Base-by-base conservation (phyloP, 345 rosid genomes). In the Cardamine occulta region DNA sequence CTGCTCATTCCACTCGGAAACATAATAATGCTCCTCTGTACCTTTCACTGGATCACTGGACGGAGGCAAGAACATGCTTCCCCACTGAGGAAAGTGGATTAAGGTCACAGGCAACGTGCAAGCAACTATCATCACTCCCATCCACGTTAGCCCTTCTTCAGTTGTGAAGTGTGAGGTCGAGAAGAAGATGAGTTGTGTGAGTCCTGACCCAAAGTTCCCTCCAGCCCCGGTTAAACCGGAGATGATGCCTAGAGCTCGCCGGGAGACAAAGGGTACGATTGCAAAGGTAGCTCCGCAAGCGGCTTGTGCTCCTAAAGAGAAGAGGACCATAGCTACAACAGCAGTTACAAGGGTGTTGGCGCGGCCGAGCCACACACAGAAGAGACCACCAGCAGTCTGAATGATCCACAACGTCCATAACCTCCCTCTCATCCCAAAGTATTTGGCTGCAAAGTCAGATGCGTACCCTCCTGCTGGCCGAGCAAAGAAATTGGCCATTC, bases 241-340 rank as follows among this genome's bases (percentile, higher is more conserved):
- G 49, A 87, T 87, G 9, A 87, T 74, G 0, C 88, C 88, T 6
- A 87, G 79, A 0, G 90, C 84, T 32, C 91, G 66, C 2, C 91
- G 79, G 2, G 91, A 87, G 63, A 85, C 76, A 77, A 87, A 87
- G 1, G 87, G 91, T 1, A 85, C 82, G 17, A 87, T 79, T 12
- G 84, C 88, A 21, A 85, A 87, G 8, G 88, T 85, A 13, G 91
- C 88, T n/a, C 88, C 88, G 8, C 88, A 79, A 40, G 91, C 85
- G 1, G 91, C 87, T 75, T 84, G 91, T 12, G 91, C 86, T 4
- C 87, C 87, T 4, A 87, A 12, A 24, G 88, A 87, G 73, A 85
- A 85, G 64, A 84, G 85, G 18, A 87, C 40, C 91, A 85, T 85
- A 23, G 80, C 70, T 56, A 82, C 66, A 59, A 85, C 6, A 1